phyloP scores from a whole-genome alignment of 1,284 basidiomycete species.

The Termitomyces sp. region DNA sequence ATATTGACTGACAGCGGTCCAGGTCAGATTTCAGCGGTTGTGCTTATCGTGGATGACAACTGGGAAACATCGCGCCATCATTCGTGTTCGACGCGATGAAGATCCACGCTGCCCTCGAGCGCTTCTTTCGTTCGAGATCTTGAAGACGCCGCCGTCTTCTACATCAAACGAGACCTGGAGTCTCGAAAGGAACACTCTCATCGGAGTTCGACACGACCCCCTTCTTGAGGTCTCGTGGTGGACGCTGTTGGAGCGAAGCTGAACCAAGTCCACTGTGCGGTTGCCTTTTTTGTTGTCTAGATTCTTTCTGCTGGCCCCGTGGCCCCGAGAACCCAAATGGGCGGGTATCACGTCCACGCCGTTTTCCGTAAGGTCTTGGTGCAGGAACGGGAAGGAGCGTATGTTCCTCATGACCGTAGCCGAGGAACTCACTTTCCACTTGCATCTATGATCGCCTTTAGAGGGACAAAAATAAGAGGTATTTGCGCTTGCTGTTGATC shows the following conservation, averaged over 20 bases:
- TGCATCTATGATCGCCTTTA: neutral
- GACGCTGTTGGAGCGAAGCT: neutral
- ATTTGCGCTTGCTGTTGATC: neutral
- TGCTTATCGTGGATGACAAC: too few relatives aligned
- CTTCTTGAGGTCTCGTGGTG: conserved; percentile 1
- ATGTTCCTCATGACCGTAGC: neutral
- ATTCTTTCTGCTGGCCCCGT: neutral
- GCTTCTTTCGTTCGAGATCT: neutral
- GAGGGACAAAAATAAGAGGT: neutral
- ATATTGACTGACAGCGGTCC: neutral
- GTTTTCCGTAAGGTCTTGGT: neutral
- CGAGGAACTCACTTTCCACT: neutral
- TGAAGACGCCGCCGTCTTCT: neutral
- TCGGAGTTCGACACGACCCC: neutral
- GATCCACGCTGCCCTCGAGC: neutral
- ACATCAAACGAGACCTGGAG: neutral
- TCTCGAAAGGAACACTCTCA: conserved; percentile 3
- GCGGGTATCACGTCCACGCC: neutral
- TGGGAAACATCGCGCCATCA: neutral
- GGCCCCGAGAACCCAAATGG: neutral
- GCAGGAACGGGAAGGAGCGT: neutral
- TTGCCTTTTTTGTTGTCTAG: neutral
- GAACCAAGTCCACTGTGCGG: neutral
- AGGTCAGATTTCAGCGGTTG: neutral
- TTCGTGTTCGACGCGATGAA: neutral